Conservation (phyloP, 306 rosid species). For the Ceratonia siliqua region DNA sequence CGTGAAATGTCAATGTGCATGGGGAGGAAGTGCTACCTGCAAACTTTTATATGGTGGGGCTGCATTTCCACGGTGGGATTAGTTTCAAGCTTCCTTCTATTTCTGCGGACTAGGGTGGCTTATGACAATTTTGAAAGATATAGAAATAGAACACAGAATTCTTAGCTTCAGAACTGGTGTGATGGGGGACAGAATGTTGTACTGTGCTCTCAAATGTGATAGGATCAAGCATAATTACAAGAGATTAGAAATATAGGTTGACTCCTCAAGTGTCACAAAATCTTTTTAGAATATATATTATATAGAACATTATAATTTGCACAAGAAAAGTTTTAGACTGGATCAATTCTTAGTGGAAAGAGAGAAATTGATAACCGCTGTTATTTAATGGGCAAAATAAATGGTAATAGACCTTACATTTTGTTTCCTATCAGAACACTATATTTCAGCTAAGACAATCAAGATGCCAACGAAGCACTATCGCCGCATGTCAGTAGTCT, state of each 20-base stretch:
- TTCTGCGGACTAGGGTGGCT: conserved; percentile 61
- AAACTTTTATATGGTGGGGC: conserved; percentile 81
- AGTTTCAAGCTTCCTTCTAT: conserved; percentile 61
- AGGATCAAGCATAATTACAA: not conserved
- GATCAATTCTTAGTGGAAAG: not conserved
- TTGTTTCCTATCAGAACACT: too few species aligned
- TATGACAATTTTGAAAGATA: conserved; percentile 52
- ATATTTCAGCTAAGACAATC: too few species aligned
- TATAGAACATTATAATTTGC: not conserved
- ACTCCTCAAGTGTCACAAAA: not conserved
- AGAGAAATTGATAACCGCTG: too few species aligned
- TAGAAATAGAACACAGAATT: conserved; percentile 21
- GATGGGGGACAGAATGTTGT: not conserved
- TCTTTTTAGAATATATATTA: not conserved
- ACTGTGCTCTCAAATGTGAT: not conserved
- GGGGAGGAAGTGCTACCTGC: conserved; percentile 68
- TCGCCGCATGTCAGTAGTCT: too few species aligned
- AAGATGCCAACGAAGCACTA: too few species aligned
- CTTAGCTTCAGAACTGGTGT: conserved; percentile 7
- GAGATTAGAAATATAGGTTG: not conserved
- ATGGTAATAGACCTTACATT: too few species aligned
- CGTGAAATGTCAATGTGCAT: conserved; percentile 57
- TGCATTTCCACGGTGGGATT: conserved; percentile 64
- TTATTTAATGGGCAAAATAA: too few species aligned
- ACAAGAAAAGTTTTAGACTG: not conserved